Evolutionary conservation across 2,329 filamentous ascomycete genomes (phyloP), one percentile per base, ranked within the genome.

Genomic region (Colletotrichum coccodes): DNA sequence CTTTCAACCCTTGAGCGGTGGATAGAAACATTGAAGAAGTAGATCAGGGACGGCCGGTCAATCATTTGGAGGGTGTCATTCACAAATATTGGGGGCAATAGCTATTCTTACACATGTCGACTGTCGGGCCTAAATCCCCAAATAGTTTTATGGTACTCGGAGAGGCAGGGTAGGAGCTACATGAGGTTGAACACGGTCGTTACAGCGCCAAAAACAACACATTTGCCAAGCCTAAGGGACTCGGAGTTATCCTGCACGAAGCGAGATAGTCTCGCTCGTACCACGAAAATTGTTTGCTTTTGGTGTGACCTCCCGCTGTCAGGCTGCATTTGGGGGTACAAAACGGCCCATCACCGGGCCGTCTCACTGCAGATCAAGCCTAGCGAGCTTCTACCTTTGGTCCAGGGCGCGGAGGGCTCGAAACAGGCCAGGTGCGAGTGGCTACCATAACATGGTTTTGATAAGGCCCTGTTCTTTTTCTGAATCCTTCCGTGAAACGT

Each of bases 301-400:
- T 6, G 11, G 11, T 14, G 11, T 11, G 5, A 14, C 11, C 11
- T 47, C 5, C n/a, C 52, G 23, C 16, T 30, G 18, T 62, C 50
- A 57, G 1, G 6, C 49, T 30, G 28, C 8, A 14, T 18, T 21
- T 40, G 11, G 40, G 6, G n/a, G n/a, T 23, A 18, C 32, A 26
- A 30, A n/a, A 4, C 60, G 60, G 53, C 30, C 50, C 60, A 50
- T 40, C 16, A 21, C 28, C 60, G 60, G 52, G 60, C 60, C 40
- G 60, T 21, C 21, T 6, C 5, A 21, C 42, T n/a, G 52, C 6
- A 63, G 40, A 57, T 57, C 42, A 30, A 16, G 30, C 16, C 16
- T n/a, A 12, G 11, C 1, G 30, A 32, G 42, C 60, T 63, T 57
- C 60, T 57, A 18, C 21, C 18, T 57, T 30, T n/a, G 36, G 60